phyloP scores from a whole-genome alignment of 2,329 filamentous ascomycete species.

The Colletotrichum abscissum region DNA sequence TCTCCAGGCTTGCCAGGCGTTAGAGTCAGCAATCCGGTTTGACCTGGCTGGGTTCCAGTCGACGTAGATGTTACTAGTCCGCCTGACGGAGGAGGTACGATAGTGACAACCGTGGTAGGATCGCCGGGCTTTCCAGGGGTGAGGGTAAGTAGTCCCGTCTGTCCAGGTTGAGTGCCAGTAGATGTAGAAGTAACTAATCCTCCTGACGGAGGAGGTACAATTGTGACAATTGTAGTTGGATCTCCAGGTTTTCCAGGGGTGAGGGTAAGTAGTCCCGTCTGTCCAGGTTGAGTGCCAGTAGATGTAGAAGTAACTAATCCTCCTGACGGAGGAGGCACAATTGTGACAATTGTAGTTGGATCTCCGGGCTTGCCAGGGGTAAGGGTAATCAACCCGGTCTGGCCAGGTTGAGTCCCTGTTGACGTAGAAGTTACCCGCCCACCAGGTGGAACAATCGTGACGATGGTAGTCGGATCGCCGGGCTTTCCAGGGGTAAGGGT shows the following conservation, averaged over 20 bases:
- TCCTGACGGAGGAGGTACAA: too few relatives aligned
- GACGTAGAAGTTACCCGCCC: neutral
- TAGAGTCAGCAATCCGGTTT: neutral
- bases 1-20: neutral
- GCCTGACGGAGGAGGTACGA: too few relatives aligned
- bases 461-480: neutral
- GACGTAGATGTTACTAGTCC: too few relatives aligned
- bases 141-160: neutral
- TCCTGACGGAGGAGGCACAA: too few relatives aligned
- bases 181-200: too few relatives aligned
- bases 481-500: neutral
- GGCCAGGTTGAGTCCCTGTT: neutral
- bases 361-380: neutral
- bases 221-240: too few relatives aligned
- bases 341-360: too few relatives aligned
- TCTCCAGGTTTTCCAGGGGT: too few relatives aligned
- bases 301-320: neutral
- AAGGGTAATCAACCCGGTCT: neutral
- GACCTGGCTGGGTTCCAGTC: neutral
- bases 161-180: neutral
- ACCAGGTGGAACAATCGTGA: neutral
- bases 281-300: neutral
- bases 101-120: neutral
- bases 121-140: neutral
- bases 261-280: neutral